These are phyloP conservation scores for Metschnikowia picachoensis DNA, from an alignment of 805 yeast species.

Conservation along the genomic window DNA sequence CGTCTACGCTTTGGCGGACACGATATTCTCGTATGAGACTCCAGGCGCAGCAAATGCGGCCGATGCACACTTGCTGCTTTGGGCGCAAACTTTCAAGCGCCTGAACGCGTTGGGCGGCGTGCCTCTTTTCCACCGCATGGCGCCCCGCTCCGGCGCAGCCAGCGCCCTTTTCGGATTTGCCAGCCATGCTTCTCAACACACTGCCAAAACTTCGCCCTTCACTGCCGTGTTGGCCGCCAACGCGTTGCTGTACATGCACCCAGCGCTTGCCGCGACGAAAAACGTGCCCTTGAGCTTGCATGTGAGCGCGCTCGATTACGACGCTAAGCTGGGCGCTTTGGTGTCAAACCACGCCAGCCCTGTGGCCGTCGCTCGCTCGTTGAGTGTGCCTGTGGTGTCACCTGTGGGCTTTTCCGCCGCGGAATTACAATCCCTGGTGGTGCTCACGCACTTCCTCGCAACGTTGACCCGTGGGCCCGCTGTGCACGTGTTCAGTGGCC, in stretches of 20 bases:
- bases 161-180: conserved; percentile 70
- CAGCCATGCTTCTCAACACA: conserved; percentile 10
- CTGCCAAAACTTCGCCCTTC: conserved; percentile 24
- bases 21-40: conserved; percentile 68
- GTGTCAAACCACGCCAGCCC: conserved; percentile 63
- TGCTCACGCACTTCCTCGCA: conserved; percentile 62
- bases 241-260: conserved; percentile 65
- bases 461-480: conserved; percentile 48
- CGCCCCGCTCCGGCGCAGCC: conserved; percentile 83
- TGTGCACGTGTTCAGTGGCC: conserved; percentile 78
- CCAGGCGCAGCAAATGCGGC: conserved; percentile 51
- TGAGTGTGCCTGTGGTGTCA: conserved; percentile 65
- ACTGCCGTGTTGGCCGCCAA: conserved; percentile 61
- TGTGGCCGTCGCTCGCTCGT: conserved; percentile 54
- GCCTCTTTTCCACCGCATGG: conserved; percentile 59
- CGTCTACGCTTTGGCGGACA: conserved; percentile 46
- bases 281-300: conserved; percentile 62
- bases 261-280: conserved; percentile 41
- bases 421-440: conserved; percentile 66
- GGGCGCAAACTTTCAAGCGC: conserved; percentile 52
- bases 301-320: conserved; percentile 74
- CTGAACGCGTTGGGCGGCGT: conserved; percentile 51
- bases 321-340: conserved; percentile 46
- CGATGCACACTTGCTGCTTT: conserved; percentile 54
- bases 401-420: conserved; percentile 49